Conservation (phyloP, 257 asterid genomes). For the Agastache rugosa region DNA sequence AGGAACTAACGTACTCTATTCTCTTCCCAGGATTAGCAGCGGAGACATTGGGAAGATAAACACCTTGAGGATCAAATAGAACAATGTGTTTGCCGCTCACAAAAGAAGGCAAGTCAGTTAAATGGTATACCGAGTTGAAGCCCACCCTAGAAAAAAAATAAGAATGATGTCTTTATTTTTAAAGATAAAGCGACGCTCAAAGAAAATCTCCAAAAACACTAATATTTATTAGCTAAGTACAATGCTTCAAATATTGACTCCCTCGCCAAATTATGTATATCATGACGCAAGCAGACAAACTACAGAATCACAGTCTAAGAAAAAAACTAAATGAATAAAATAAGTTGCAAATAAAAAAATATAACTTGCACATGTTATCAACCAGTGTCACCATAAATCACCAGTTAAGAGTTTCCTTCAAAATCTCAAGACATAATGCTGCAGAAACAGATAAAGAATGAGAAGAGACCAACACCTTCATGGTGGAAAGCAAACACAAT, state of each 20-base stretch:
- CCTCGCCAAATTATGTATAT: conserved; percentile 19
- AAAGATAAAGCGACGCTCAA: conserved; percentile 27
- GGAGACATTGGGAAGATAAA: conserved; percentile 86
- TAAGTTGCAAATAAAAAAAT: neutral
- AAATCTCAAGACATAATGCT: conserved; percentile 1
- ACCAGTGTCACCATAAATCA: conserved; percentile 10
- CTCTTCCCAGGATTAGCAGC: conserved; percentile 96
- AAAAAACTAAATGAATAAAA: conserved; percentile 23
- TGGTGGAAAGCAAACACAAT: conserved; percentile 10
- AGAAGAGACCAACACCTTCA: conserved; percentile 6
- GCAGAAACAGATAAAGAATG: neutral
- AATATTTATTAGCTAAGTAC: neutral
- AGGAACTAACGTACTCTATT: conserved; percentile 82
- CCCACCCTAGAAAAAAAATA: conserved; percentile 80
- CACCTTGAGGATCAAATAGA: conserved; percentile 95
- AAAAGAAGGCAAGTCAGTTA: conserved; percentile 95
- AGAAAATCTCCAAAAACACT: conserved; percentile 26
- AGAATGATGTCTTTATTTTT: conserved; percentile 39
- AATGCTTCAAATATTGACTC: conserved; percentile 16
- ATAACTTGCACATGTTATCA: neutral
- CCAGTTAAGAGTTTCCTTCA: conserved; percentile 4
- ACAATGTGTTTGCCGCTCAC: conserved; percentile 94
- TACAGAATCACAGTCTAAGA: conserved; percentile 14
- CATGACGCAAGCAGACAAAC: conserved; percentile 10
- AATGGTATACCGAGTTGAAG: conserved; percentile 97